Evolutionary conservation across 2,329 filamentous ascomycete species (phyloP).

Genomic region (Chalaropsis thielavioides): DNA sequence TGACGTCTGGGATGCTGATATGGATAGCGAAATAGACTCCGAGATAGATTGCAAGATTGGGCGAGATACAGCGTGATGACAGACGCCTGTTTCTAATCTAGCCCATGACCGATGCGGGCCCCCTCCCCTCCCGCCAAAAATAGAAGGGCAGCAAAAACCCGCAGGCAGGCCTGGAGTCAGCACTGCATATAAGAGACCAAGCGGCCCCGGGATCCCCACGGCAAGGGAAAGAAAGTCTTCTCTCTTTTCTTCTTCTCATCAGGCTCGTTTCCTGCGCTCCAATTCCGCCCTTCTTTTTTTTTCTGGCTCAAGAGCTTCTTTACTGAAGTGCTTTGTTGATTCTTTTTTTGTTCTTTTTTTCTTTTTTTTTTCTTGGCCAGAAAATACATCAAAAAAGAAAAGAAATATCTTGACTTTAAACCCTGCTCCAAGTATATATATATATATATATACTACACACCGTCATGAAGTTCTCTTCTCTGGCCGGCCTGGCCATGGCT

Average conservation of each 20-base stretch:
- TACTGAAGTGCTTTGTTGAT: not conserved
- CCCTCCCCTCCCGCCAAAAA: too few relatives aligned
- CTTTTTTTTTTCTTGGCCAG: not conserved
- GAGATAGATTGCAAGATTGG: not conserved
- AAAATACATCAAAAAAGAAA: not conserved
- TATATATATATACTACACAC: too few relatives aligned
- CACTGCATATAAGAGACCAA: not conserved
- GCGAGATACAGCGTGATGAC: not conserved
- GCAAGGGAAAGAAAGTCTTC: not conserved
- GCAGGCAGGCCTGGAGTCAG: not conserved
- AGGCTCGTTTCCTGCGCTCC: not conserved
- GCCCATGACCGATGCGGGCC: too few relatives aligned
- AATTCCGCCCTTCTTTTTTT: not conserved
- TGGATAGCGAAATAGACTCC: not conserved
- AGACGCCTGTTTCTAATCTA: too few relatives aligned
- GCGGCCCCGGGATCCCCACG: not conserved
- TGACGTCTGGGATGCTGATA: not conserved
- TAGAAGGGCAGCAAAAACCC: not conserved
- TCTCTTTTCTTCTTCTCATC: not conserved
- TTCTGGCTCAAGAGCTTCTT: not conserved
- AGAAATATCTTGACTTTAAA: not conserved
- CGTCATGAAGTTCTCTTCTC: constrained; percentile 12
- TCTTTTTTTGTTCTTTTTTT: not conserved
- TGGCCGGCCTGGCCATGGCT: constrained; percentile 20
- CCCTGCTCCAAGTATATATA: not conserved